Evolutionary conservation across 345 rosid genomes (phyloP), one percentile per base, ranked within the genome.

Genomic region (Lumnitzera racemosa): DNA sequence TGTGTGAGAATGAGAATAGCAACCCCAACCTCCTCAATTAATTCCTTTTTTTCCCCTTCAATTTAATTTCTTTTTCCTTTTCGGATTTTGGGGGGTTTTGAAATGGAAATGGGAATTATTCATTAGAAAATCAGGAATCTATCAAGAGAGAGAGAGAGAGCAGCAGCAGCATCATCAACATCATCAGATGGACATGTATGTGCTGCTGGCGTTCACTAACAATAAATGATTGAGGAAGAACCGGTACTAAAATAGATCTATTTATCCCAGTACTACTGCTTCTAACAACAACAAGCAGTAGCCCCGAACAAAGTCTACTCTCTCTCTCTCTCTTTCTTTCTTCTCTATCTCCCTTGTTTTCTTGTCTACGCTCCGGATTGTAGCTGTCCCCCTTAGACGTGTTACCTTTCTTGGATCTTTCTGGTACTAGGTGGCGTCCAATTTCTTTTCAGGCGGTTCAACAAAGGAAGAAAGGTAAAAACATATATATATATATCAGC

Each of bases 361-460:
- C 78, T 71, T 80, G 72, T 78, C 70, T 74, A 55, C 56, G 16
- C 71, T 76, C 74, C 78, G 71, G 82, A 74, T 74, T 64, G 71
- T 79, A 71, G 85, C 87, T 76, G 74, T 78, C 80, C 64, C 74
- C 65, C 57, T 68, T 62, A 65, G 61, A 65, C 63, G 70, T 64
- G 53, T 63, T 65, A 60, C 41, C 49, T 36, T 24, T 62, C 66
- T 67, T 75, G 73, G 75, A 67, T 67, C 79, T 71, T 70, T 75
- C 61, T 57, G 72, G 51, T 1, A 31, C 15, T 24, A 3, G 56
- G 59, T 20, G 17, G 15, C 59, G 25, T 23, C 48, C 36, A 56
- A 36, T 2, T 56, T 47, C 12, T 24, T 11, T 41, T 57, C 48
- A 41, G 24, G 24, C 49, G 46, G 60, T 31, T 57, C 48, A 57